phyloP scores from a whole-genome alignment of 495 filamentous ascomycete species.

The Daldinia decipiens region DNA sequence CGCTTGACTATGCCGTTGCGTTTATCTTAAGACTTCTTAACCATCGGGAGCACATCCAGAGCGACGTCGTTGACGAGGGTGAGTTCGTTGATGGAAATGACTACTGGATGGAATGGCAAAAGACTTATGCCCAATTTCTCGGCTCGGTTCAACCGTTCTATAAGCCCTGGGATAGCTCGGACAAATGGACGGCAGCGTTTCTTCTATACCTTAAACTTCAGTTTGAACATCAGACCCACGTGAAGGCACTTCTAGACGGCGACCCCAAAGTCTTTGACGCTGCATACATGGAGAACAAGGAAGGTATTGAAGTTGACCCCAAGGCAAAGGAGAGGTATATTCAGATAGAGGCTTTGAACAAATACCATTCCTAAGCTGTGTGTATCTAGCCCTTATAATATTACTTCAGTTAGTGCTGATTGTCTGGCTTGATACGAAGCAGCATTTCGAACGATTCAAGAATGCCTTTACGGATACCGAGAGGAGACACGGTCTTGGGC shows the following conservation, averaged over 20 bases:
- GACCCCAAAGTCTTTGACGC: background rate
- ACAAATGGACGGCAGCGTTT: constrained; percentile 27
- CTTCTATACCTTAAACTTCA: constrained; percentile 22
- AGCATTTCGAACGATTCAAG: too few species aligned
- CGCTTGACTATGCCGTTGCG: background rate
- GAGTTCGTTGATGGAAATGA: background rate
- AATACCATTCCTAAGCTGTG: too few species aligned
- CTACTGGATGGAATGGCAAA: constrained; percentile 18
- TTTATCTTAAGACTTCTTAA: constrained; percentile 22
- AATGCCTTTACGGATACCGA: too few species aligned
- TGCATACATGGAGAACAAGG: background rate
- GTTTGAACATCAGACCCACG: background rate
- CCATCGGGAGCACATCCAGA: constrained; percentile 16
- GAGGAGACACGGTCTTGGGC: too few species aligned
- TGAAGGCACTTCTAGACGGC: background rate
- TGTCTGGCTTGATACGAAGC: too few species aligned
- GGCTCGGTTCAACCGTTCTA: constrained; percentile 21
- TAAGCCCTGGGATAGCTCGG: background rate
- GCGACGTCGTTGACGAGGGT: background rate
- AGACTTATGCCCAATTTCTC: constrained; percentile 2
- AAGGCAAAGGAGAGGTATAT: background rate
- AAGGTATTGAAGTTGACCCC: background rate
- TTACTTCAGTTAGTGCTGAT: too few species aligned
- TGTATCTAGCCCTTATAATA: too few species aligned
- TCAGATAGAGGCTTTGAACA: too few species aligned